Base-by-base conservation (phyloP, 371 early-diverging fungal genomes). In the Smittium culicis region DNA sequence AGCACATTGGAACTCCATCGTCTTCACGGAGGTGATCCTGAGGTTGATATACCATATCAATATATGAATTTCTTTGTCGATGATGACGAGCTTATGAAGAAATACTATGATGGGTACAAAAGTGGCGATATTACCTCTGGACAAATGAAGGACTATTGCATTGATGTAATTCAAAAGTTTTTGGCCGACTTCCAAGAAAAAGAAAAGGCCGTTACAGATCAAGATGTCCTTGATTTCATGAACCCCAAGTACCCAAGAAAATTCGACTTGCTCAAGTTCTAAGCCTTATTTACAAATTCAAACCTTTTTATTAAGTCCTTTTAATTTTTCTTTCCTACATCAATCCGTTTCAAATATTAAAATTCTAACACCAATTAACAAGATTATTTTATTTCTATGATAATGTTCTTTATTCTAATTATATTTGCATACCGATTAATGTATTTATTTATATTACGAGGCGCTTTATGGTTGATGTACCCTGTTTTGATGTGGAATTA, bases 1-100 rank as follows among this genome's bases (percentile, higher is more conserved):
- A 95, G 86, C 30, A 95, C 96, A 54, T 74, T 93, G 57, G 98
- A 96, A 75, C 83, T 91, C 72, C 99, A 99, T 77, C 78, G 82
- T 69, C 73, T 83, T 68, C 77, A 84, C 61, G 99, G 99, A 56
- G 99, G 98, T 62, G 86, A 99, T 76, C 87, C 93, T n/a, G 96
- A 94, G 54, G 92, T 97, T 14, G 99, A 99, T 79, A 93, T 99
- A 11, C 75, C 94, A 16, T 99, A 87, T 84, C 97, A 97, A 79
- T 99, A 98, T 78, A 77, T 99, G 65, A 85, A 82, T 58, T 96
- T 95, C 88, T 99, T 99, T 80, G 71, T 96, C 73, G 96, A 99
- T 3, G 94, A 96, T 79, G 99, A 98, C 77, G 90, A 83, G 54
- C 94, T 95, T 74, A 74, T 99, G 33, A 80, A 77, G n/a, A 72